These are phyloP conservation scores for Saccharum hybrid DNA, from an alignment of 202 grass and related monocot species.

Conservation along the genomic window DNA sequence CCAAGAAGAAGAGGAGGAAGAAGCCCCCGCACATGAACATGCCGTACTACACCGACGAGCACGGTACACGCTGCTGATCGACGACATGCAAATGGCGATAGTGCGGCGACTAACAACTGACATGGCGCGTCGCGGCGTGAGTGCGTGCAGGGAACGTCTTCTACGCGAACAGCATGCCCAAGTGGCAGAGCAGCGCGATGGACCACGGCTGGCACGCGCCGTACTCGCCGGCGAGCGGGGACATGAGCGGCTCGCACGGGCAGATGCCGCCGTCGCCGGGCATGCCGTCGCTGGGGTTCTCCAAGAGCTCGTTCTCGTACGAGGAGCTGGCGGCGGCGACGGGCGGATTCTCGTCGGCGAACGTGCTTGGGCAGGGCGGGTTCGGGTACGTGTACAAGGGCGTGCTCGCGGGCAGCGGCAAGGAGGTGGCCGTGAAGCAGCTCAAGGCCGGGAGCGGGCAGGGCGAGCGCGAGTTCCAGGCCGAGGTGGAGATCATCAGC, in stretches of 20 bases:
- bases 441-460: conserved; percentile 79
- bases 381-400: conserved; percentile 90
- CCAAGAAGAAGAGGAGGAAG: conserved; percentile 70
- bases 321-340: conserved; percentile 78
- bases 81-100: not conserved
- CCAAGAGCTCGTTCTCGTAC: conserved; percentile 77
- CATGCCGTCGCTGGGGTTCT: conserved; percentile 57
- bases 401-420: conserved; percentile 63
- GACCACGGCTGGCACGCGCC: conserved; percentile 46
- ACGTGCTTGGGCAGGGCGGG: conserved; percentile 89
- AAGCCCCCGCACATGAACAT: conserved; percentile 43
- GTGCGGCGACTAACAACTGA: not conserved
- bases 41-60: conserved; percentile 59
- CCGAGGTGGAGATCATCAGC: conserved; percentile 94
- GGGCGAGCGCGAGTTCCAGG: conserved; percentile 89
- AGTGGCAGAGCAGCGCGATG: conserved; percentile 45
- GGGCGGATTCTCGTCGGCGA: conserved; percentile 60
- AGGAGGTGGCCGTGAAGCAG: conserved; percentile 89
- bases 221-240: conserved; percentile 42
- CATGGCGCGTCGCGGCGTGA: not conserved
- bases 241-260: conserved; percentile 54
- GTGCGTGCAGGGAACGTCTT: conserved; percentile 63
- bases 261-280: conserved; percentile 39
- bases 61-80: not conserved
- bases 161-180: conserved; percentile 56